phyloP scores from a whole-genome alignment of 2,329 filamentous ascomycete species.

The Truncatella angustata region DNA sequence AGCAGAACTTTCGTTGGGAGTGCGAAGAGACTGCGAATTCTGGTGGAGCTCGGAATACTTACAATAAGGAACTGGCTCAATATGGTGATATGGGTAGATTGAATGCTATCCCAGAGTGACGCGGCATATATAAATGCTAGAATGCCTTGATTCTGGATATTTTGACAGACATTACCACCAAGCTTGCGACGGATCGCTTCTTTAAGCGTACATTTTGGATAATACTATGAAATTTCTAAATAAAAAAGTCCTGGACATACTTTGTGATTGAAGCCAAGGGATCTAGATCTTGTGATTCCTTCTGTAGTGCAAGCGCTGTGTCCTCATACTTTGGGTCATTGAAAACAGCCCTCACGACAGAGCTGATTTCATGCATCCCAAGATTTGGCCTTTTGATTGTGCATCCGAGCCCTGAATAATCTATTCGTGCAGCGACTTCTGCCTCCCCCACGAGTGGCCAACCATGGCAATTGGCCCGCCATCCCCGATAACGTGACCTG shows the following conservation, averaged over 20 bases:
- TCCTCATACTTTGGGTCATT: not conserved
- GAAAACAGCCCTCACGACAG: not conserved
- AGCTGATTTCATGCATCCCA: not conserved
- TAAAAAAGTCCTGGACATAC: not conserved
- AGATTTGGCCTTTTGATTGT: not conserved
- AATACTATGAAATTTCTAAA: not conserved
- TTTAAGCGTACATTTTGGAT: too few relatives aligned
- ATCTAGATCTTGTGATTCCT: not conserved
- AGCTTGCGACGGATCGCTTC: too few relatives aligned
- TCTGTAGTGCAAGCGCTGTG: not conserved
- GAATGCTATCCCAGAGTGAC: too few relatives aligned
- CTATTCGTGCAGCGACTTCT: not conserved
- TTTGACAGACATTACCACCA: too few relatives aligned
- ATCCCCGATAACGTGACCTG: constrained; percentile 33
- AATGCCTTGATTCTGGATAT: too few relatives aligned
- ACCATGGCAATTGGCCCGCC: constrained; percentile 13
- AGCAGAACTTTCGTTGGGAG: not conserved
- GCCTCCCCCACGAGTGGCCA: constrained; percentile 13
- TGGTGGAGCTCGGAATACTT: not conserved
- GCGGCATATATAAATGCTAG: too few relatives aligned
- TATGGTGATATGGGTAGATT: too few relatives aligned
- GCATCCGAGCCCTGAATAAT: not conserved
- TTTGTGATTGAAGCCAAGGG: not conserved
- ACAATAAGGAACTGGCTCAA: too few relatives aligned
- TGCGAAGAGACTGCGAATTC: not conserved